phyloP scores from a whole-genome alignment of 306 rosid genomes.

The Hippophae gyantsensis region DNA sequence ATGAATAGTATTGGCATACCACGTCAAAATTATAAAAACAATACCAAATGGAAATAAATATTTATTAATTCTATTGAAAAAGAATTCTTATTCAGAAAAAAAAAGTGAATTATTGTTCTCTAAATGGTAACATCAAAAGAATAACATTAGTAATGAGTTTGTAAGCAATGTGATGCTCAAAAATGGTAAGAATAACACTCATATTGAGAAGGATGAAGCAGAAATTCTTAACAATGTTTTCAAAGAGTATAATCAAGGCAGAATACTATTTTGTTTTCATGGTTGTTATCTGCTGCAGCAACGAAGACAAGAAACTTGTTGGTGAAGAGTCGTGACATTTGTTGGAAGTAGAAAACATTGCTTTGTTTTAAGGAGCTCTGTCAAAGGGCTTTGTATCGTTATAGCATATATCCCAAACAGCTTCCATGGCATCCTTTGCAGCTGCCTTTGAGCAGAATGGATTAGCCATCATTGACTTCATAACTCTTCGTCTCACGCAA shows the following conservation, averaged over 20 bases:
- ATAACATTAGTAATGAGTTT: constrained; percentile 4
- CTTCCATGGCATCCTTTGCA: constrained; percentile 80
- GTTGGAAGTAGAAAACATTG: constrained; percentile 1
- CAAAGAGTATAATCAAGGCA: not conserved
- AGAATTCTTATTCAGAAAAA: too few species aligned
- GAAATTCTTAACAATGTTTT: not conserved
- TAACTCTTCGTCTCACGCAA: constrained; percentile 72
- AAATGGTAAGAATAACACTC: constrained; percentile 3
- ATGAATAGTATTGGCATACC: too few species aligned
- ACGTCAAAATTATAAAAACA: too few species aligned
- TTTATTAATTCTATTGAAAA: too few species aligned
- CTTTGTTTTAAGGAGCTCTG: constrained; percentile 49
- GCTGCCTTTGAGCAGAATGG: constrained; percentile 54
- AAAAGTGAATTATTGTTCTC: too few species aligned
- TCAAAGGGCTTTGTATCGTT: constrained; percentile 77
- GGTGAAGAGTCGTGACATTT: constrained; percentile 10
- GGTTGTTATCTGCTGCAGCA: constrained; percentile 3
- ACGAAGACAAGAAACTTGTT: constrained; percentile 19
- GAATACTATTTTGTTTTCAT: constrained; percentile 12
- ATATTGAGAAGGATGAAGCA: constrained; percentile 2
- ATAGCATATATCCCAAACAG: constrained; percentile 85
- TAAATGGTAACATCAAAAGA: not conserved
- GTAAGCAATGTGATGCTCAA: constrained; percentile 4
- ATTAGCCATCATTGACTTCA: constrained; percentile 48
- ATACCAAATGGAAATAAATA: too few species aligned